Percentiles rank a stretch among this genome's conserved stretches.
Conservation (phyloP, 2,329 filamentous ascomycete species). For the Drechslerella dactyloides region DNA sequence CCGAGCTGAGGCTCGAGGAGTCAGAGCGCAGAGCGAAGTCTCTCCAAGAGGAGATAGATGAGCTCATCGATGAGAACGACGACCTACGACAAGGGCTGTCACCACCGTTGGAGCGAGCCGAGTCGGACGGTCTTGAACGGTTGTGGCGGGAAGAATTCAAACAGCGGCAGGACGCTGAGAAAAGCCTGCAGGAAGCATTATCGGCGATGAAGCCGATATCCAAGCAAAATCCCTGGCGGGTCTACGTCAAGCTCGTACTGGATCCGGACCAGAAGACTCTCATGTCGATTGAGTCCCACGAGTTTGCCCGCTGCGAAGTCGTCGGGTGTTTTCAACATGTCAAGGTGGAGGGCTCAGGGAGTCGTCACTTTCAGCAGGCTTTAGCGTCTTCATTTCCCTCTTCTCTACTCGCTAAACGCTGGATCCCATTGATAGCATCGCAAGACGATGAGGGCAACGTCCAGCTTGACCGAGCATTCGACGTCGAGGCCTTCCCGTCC, state of each 20-base stretch:
- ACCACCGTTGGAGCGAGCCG: constrained; percentile 19
- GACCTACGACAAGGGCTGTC: constrained; percentile 29
- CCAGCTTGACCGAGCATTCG: constrained; percentile 31
- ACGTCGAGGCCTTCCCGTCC: constrained; percentile 32
- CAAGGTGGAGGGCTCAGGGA: constrained; percentile 19
- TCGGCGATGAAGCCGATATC: constrained; percentile 41
- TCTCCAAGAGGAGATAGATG: constrained; percentile 45
- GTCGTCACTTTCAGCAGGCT: constrained; percentile 24
- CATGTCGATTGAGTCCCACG: constrained; percentile 19
- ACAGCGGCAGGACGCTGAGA: constrained; percentile 27
- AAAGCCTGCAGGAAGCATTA: constrained; percentile 35
- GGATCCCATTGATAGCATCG: constrained; percentile 38
- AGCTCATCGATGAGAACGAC: constrained; percentile 36
- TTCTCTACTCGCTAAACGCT: constrained; percentile 30
- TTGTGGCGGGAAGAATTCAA: constrained; percentile 28
- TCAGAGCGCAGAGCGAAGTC: constrained; percentile 31
- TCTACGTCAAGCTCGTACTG: constrained; percentile 42
- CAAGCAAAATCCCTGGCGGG: constrained; percentile 46
- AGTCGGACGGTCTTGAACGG: constrained; percentile 24
- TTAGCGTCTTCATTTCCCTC: constrained; percentile 24
- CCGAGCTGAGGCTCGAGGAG: constrained; percentile 41
- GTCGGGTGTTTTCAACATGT: constrained; percentile 44
- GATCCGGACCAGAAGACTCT: constrained; percentile 41
- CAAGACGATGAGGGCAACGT: constrained; percentile 24
- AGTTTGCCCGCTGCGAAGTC: constrained; percentile 34